Conservation (phyloP, 2,329 filamentous ascomycete genomes). For the Mycocentrospora acerina region DNA sequence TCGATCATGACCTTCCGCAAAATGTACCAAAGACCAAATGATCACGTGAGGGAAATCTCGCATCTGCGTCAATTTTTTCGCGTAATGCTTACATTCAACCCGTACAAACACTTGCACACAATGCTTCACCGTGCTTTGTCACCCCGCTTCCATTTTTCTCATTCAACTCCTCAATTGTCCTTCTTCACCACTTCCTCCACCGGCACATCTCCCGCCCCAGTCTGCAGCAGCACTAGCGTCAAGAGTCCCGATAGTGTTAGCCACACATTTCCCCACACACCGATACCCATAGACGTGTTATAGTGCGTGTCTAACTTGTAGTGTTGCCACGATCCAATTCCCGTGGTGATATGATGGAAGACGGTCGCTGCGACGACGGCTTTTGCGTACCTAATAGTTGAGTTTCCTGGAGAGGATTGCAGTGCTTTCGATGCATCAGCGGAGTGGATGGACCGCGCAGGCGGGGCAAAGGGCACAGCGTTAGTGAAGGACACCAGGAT, state of each 20-base stretch:
- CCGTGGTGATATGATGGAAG: slow-evolving; percentile 25
- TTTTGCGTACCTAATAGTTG: slow-evolving; percentile 19
- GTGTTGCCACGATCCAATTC: slow-evolving; percentile 25
- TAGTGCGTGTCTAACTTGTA: slow-evolving; percentile 27
- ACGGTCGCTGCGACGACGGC: slow-evolving; percentile 24
- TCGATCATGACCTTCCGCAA: too few relatives aligned
- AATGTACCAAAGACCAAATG: too few relatives aligned
- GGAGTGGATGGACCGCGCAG: slow-evolving; percentile 4
- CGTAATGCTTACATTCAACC: too few relatives aligned
- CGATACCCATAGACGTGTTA: slow-evolving; percentile 27
- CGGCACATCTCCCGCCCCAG: slow-evolving; percentile 6
- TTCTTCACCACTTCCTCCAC: slow-evolving; percentile 16
- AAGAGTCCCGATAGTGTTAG: slow-evolving; percentile 20
- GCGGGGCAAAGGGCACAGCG: slow-evolving; percentile 15
- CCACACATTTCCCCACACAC: slow-evolving; percentile 29
- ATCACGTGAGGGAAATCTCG: too few relatives aligned
- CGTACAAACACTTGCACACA: too few relatives aligned
- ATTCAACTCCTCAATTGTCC: slow-evolving; percentile 6
- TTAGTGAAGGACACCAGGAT: slow-evolving; percentile 25
- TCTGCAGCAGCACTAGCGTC: slow-evolving; percentile 13
- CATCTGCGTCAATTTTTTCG: too few relatives aligned
- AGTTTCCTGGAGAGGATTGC: slow-evolving; percentile 2
- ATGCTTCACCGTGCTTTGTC: too few relatives aligned
- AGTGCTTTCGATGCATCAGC: slow-evolving; percentile 5
- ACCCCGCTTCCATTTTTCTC: too few relatives aligned